Evolutionary conservation across 2,329 filamentous ascomycete species (phyloP).

Genomic region (Alternaria arbusti): DNA sequence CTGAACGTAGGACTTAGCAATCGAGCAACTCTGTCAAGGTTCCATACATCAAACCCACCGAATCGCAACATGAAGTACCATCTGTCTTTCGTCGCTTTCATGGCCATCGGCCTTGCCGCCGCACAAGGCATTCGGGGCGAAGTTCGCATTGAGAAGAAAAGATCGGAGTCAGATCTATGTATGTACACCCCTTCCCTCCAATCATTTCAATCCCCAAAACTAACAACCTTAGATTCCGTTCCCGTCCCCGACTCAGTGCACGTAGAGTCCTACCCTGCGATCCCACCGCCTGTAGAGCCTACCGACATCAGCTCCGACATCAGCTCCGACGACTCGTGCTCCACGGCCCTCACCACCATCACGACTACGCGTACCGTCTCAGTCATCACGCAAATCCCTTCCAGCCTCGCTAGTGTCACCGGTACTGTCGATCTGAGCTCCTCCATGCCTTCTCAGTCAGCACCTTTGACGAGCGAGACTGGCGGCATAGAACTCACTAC

Average conservation of each 20-base stretch:
- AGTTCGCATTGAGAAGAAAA: background rate
- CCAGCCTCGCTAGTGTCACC: background rate
- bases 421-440: background rate
- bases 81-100: constrained; percentile 40
- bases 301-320: background rate
- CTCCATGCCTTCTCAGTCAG: background rate
- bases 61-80: constrained; percentile 33
- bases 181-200: background rate
- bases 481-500: background rate
- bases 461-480: background rate
- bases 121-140: constrained; percentile 48
- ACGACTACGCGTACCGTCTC: constrained; percentile 2
- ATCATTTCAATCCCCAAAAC: background rate
- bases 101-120: constrained; percentile 41
- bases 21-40: background rate
- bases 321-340: background rate
- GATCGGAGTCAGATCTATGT: constrained; percentile 40
- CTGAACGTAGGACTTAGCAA: background rate
- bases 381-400: background rate
- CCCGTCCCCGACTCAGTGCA: background rate
- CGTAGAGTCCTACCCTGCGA: background rate
- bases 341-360: background rate
- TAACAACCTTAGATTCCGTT: background rate
- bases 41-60: background rate
- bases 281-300: background rate